Evolutionary conservation across 176 grass and related monocot species (phyloP).

Genomic region (Leersia perrieri): DNA sequence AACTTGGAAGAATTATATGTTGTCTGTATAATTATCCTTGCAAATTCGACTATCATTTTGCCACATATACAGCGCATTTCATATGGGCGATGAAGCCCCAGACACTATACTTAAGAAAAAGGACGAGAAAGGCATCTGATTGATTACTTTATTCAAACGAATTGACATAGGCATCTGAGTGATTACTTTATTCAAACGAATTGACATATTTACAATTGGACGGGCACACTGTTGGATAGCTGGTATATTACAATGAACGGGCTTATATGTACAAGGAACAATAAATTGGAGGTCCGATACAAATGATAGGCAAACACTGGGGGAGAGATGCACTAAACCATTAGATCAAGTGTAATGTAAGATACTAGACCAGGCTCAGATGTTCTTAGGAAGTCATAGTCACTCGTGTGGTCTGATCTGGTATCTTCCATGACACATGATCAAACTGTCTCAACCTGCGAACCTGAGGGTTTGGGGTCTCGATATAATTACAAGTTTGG

Average conservation of each 20-base stretch:
- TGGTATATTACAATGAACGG: too few species aligned
- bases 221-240: neutral
- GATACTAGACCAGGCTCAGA: neutral
- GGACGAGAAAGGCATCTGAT: neutral
- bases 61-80: too few species aligned
- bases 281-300: neutral
- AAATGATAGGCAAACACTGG: constrained; percentile 24
- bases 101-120: too few species aligned
- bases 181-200: constrained; percentile 27
- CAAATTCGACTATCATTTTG: too few species aligned
- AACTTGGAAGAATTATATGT: neutral
- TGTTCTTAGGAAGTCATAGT: neutral
- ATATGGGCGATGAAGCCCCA: too few species aligned
- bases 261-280: constrained; percentile 22
- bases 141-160: constrained; percentile 16
- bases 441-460: constrained; percentile 1
- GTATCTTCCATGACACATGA: neutral
- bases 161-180: neutral
- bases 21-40: neutral
- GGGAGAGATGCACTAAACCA: neutral
- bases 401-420: neutral
- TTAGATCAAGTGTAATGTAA: neutral
- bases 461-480: neutral
- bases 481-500: constrained; percentile 11
- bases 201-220: constrained; percentile 43